Evolutionary conservation across 2,329 filamentous ascomycete genomes (phyloP).

Genomic region (Colletotrichum neosansevieriae): DNA sequence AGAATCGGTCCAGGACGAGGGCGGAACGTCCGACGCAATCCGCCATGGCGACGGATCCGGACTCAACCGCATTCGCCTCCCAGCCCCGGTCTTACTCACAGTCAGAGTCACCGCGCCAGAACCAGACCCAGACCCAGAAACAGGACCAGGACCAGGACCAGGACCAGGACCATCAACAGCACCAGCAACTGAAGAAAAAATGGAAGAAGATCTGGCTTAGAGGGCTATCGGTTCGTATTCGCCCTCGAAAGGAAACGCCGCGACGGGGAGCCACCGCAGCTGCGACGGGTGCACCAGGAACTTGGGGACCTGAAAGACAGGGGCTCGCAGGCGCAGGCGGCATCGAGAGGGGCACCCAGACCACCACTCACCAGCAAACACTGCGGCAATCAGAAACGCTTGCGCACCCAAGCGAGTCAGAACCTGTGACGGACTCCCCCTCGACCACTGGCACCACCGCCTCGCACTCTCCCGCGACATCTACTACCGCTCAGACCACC

Average conservation of each 20-base stretch:
- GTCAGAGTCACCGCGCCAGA: background rate
- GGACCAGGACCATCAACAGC: slow-evolving; percentile 3
- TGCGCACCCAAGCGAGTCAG: slow-evolving; percentile 25
- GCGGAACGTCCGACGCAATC: slow-evolving; percentile 22
- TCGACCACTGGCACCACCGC: slow-evolving; percentile 24
- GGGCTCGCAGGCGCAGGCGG: background rate
- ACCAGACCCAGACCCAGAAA: background rate
- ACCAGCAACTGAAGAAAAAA: slow-evolving; percentile 32
- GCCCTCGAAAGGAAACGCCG: slow-evolving; percentile 26
- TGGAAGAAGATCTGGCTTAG: slow-evolving; percentile 34
- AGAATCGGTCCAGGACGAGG: slow-evolving; percentile 16
- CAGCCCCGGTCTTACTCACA: background rate
- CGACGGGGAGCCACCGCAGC: background rate
- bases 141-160: slow-evolving; percentile 1
- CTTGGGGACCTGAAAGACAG: background rate
- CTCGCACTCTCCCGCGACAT: slow-evolving; percentile 29
- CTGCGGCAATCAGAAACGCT: slow-evolving; percentile 27
- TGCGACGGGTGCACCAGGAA: background rate
- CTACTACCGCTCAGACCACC: slow-evolving; percentile 35
- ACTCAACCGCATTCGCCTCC: slow-evolving; percentile 3
- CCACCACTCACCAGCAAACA: slow-evolving; percentile 14
- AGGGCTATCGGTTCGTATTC: slow-evolving; percentile 34
- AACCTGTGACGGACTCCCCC: slow-evolving; percentile 21
- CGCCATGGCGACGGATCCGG: slow-evolving; percentile 31
- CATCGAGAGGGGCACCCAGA: slow-evolving; percentile 35